Percentiles rank a stretch among this genome's conserved stretches.
These are phyloP conservation scores for Musa itinerans DNA, from an alignment of 176 grass and related monocot species.

Conservation along the genomic window DNA sequence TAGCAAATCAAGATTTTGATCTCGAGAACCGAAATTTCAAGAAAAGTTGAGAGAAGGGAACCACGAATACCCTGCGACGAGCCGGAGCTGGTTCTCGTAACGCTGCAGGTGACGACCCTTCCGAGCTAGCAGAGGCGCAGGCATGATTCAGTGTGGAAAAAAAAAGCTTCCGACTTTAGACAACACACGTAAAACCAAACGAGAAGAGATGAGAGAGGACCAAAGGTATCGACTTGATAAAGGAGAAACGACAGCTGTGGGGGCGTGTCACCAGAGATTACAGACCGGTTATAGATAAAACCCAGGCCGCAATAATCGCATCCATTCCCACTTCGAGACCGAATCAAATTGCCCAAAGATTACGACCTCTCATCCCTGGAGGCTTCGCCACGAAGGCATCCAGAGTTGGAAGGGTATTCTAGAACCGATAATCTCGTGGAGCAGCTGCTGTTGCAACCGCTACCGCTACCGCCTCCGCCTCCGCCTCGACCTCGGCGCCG, in stretches of 20 bases:
- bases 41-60: background rate
- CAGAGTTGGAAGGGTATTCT: background rate
- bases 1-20: too few relatives aligned
- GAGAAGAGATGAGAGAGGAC: background rate
- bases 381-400: background rate
- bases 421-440: background rate
- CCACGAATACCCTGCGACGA: constrained; percentile 13
- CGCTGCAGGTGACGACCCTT: constrained; percentile 17
- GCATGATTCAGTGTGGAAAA: background rate
- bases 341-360: background rate
- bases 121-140: constrained; percentile 14
- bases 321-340: background rate
- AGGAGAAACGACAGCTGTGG: background rate
- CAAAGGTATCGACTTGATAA: background rate
- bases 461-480: background rate
- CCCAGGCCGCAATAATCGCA: background rate
- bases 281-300: background rate
- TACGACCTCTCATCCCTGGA: background rate
- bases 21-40: too few relatives aligned
- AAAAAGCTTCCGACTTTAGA: background rate
- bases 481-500: background rate
- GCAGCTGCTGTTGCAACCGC: background rate
- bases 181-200: background rate
- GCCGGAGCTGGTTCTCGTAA: constrained; percentile 10
- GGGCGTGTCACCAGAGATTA: background rate